A percentile compares a stretch with the other conserved stretches of the same genome.
Evolutionary conservation across 331 rosid species (phyloP).

Genomic region (Prunus yedoensis): DNA sequence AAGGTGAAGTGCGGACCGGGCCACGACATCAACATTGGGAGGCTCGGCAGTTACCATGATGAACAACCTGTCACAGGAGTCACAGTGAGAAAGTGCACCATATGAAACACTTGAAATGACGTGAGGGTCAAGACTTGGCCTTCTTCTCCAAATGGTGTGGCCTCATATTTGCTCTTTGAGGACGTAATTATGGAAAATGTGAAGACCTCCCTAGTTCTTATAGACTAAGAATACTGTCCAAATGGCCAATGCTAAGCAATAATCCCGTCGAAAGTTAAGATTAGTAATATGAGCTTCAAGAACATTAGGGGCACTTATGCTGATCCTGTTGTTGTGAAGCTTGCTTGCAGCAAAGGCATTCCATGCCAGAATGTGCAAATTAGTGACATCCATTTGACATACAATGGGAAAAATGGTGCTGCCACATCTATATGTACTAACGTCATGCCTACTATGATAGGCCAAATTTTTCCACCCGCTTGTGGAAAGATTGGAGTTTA

Average conservation of each 20-base stretch:
- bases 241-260: conserved; percentile 13
- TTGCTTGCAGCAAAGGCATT: conserved; percentile 24
- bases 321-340: conserved; percentile 12
- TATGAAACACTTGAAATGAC: conserved; percentile 24
- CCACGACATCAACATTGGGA: conserved; percentile 46
- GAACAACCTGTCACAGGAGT: conserved; percentile 33
- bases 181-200: conserved; percentile 28
- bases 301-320: conserved; percentile 28
- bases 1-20: conserved; percentile 36
- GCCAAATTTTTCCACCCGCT: conserved; percentile 19
- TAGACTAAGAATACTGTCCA: conserved; percentile 30
- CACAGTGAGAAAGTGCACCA: conserved; percentile 22
- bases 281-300: conserved; percentile 19
- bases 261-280: conserved; percentile 12
- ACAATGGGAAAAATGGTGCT: conserved; percentile 15
- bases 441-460: conserved; percentile 15
- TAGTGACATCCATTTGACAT: conserved; percentile 11
- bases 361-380: conserved; percentile 26
- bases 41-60: conserved; percentile 29
- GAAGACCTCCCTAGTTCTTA: conserved; percentile 4
- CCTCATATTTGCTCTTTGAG: conserved; percentile 25
- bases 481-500: background rate
- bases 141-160: conserved; percentile 3
- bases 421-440: conserved; percentile 11
- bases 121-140: conserved; percentile 45